Conservation (phyloP, 768 basidiomycete species). For the Leccinum variicolor region DNA sequence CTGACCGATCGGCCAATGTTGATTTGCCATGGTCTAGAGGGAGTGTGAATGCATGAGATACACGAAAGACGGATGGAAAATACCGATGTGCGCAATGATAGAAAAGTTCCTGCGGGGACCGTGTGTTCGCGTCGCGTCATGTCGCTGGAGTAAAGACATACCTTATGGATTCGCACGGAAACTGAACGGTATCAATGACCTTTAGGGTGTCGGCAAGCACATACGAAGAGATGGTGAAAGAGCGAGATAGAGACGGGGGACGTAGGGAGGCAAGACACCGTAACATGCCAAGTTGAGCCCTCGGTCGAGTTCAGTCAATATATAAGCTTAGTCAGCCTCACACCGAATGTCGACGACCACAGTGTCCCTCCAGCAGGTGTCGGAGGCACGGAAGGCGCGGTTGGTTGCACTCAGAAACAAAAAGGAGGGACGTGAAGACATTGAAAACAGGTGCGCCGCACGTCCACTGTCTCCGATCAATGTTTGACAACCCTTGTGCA, state of each 20-base stretch:
- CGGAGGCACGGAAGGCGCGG: conserved; percentile 79
- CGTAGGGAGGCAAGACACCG: conserved; percentile 25
- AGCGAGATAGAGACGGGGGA: conserved; percentile 4
- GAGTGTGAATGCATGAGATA: conserved; percentile 3
- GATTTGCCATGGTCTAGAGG: conserved; percentile 91
- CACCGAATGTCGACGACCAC: conserved; percentile 17
- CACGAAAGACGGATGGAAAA: background rate
- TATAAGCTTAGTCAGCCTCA: conserved; percentile 33
- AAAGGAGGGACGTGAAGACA: conserved; percentile 56
- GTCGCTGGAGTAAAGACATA: conserved; percentile 25
- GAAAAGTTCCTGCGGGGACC: conserved; percentile 72
- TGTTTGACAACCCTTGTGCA: conserved; percentile 18
- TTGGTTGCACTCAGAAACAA: conserved; percentile 71
- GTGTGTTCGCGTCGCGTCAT: background rate
- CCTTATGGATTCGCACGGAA: conserved; percentile 68
- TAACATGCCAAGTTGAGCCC: conserved; percentile 20
- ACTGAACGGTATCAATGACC: conserved; percentile 55
- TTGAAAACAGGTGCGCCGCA: conserved; percentile 40
- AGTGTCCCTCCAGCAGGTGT: conserved; percentile 69
- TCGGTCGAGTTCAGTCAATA: background rate
- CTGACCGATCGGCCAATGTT: conserved; percentile 82
- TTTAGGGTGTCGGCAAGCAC: conserved; percentile 29
- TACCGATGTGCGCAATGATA: conserved; percentile 95
- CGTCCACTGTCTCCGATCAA: background rate
- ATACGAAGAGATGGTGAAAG: conserved; percentile 32